Conservation (phyloP, 495 filamentous ascomycete genomes). For the Chaetomidium leptoderma region DNA sequence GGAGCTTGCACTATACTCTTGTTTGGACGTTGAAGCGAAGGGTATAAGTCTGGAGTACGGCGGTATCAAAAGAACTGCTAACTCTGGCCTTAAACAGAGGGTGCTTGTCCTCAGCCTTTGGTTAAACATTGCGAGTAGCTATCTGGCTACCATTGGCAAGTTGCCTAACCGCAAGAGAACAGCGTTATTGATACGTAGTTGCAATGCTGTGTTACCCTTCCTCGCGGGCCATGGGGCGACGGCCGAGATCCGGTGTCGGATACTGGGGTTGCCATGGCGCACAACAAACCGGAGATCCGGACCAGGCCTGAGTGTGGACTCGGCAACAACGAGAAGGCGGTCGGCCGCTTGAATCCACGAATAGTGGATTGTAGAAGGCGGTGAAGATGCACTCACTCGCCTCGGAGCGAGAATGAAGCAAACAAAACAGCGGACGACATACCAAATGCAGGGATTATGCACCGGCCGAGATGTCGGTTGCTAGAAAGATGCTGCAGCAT, state of each 20-base stretch:
- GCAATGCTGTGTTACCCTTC: conserved; percentile 1
- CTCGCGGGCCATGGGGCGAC: neutral
- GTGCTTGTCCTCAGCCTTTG: too few species aligned
- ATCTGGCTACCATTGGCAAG: neutral
- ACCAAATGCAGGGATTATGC: neutral
- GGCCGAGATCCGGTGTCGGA: conserved; percentile 6
- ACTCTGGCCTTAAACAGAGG: too few species aligned
- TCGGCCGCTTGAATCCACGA: neutral
- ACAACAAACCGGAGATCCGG: neutral
- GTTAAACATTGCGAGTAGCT: neutral
- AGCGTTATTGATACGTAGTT: conserved; percentile 3
- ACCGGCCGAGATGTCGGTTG: neutral
- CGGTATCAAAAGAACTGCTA: too few species aligned
- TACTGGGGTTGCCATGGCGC: neutral
- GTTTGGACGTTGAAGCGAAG: too few species aligned
- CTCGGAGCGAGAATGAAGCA: neutral
- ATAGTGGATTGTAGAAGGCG: neutral
- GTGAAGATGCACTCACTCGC: neutral
- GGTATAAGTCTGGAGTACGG: too few species aligned
- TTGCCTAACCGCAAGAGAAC: neutral
- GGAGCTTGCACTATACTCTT: neutral
- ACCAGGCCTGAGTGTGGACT: neutral
- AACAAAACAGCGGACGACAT: neutral
- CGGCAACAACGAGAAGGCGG: neutral
- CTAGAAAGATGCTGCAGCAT: conserved; percentile 15